A percentile compares a stretch with the other conserved stretches of the same genome.
These are phyloP conservation scores for Lipomyces yamanashiensis DNA, from an alignment of 805 yeast species.

Conservation along the genomic window DNA sequence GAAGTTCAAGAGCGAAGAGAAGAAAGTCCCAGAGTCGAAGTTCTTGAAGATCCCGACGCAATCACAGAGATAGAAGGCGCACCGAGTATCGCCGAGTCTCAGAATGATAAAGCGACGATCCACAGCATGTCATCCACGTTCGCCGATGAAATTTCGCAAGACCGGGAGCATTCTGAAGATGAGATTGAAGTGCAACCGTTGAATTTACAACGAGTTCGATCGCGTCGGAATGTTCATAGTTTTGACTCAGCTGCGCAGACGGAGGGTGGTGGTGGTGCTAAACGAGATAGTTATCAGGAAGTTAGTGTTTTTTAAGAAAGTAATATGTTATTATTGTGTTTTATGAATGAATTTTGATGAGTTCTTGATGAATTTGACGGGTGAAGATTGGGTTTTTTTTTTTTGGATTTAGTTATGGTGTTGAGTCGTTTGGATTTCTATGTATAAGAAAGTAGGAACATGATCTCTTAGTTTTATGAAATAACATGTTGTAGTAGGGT, in stretches of 20 bases:
- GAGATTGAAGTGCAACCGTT: background rate
- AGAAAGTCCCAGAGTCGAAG: background rate
- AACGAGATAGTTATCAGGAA: conserved; percentile 25
- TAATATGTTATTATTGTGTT: no score
- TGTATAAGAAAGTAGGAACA: no score
- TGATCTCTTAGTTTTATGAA: no score
- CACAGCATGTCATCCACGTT: no score
- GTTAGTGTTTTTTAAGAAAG: conserved; percentile 22
- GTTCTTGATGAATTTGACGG: background rate
- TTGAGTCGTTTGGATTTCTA: background rate
- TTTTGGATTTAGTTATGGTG: background rate
- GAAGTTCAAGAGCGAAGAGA: background rate
- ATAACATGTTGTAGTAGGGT: no score
- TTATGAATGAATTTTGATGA: background rate
- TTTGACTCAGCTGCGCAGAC: background rate
- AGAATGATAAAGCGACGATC: no score
- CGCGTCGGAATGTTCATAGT: background rate
- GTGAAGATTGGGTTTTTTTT: background rate
- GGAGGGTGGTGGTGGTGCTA: background rate
- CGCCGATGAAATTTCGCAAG: background rate
- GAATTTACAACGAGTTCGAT: background rate
- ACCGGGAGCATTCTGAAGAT: background rate
- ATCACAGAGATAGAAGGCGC: no score
- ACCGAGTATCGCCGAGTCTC: no score
- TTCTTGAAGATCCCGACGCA: no score